phyloP scores from a whole-genome alignment of 495 filamentous ascomycete species.

The Tuber melanosporum region DNA sequence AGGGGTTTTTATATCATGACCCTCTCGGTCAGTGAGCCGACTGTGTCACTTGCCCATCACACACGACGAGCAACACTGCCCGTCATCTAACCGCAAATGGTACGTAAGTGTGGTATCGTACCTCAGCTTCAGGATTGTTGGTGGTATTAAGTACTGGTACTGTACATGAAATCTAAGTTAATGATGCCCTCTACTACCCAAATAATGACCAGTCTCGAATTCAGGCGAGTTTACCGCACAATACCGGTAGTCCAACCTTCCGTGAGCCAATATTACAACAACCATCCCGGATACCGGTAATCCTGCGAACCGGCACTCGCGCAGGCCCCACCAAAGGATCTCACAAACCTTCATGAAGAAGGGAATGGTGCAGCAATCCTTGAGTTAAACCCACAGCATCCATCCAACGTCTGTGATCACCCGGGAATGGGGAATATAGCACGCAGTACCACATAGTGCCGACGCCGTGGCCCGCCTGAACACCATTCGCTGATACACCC shows the following conservation, averaged over 20 bases:
- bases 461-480: not conserved
- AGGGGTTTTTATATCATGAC: not conserved
- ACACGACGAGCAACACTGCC: too few species aligned
- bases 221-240: not conserved
- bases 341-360: not conserved
- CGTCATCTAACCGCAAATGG: not conserved
- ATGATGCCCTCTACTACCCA: too few species aligned
- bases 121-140: not conserved
- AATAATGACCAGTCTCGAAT: not conserved
- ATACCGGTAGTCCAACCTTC: not conserved
- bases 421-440: not conserved
- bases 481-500: not conserved
- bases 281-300: not conserved
- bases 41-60: too few species aligned
- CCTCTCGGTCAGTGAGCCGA: too few species aligned
- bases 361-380: not conserved
- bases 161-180: not conserved
- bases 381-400: not conserved
- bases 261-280: not conserved
- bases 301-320: not conserved
- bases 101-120: not conserved
- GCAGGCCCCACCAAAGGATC: not conserved
- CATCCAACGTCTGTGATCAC: not conserved
- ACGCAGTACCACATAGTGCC: not conserved
- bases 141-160: not conserved